phyloP scores from a whole-genome alignment of 306 rosid genomes.

The Inga leiocalycina region DNA sequence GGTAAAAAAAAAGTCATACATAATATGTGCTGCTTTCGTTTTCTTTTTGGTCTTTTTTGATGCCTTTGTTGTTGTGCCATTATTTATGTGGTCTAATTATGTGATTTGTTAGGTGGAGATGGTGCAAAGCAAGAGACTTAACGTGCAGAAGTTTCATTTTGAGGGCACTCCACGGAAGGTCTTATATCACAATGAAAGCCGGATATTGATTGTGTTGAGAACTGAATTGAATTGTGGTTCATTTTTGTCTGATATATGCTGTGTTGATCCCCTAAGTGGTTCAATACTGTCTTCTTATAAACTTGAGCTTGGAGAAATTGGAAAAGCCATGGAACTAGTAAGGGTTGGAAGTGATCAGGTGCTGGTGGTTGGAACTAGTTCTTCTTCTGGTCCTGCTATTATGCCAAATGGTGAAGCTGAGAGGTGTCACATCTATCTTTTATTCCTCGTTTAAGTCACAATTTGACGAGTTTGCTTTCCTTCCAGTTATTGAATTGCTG shows the following conservation, averaged over 20 bases:
- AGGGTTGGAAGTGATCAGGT: slow-evolving; percentile 80
- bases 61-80: slow-evolving; percentile 30
- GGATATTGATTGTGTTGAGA: slow-evolving; percentile 88
- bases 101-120: slow-evolving; percentile 82
- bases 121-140: slow-evolving; percentile 91
- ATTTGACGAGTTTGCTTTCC: slow-evolving; percentile 26
- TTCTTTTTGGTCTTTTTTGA: not conserved
- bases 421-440: slow-evolving; percentile 44
- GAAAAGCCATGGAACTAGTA: slow-evolving; percentile 85
- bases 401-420: slow-evolving; percentile 23
- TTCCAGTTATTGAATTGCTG: slow-evolving; percentile 21
- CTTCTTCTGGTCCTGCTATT: slow-evolving; percentile 14
- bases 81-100: slow-evolving; percentile 30
- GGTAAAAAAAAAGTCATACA: slow-evolving; percentile 56
- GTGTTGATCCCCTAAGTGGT: slow-evolving; percentile 88
- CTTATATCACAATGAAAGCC: slow-evolving; percentile 84
- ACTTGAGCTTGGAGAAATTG: slow-evolving; percentile 85
- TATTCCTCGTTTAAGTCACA: slow-evolving; percentile 23
- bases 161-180: slow-evolving; percentile 96
- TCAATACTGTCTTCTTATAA: slow-evolving; percentile 71
- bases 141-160: slow-evolving; percentile 87
- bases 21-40: not conserved
- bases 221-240: slow-evolving; percentile 68
- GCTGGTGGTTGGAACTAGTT: slow-evolving; percentile 55
- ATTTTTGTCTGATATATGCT: slow-evolving; percentile 78